Percentiles rank a stretch among this genome's conserved stretches.
Evolutionary conservation across 306 rosid species (phyloP).

Genomic region (Cucumis cinereus): DNA sequence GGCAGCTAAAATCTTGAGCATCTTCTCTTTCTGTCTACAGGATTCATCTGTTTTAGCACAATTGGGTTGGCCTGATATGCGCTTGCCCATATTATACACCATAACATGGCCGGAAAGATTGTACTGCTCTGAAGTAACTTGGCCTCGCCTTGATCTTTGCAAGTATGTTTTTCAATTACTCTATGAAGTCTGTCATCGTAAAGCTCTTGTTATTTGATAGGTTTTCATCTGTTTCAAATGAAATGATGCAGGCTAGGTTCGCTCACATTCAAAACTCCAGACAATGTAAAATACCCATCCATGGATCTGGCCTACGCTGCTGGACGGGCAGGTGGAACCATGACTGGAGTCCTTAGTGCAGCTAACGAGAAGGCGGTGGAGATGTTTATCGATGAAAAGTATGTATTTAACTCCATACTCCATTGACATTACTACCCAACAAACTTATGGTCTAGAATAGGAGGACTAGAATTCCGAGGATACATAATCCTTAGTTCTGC

Average conservation of each 20-base stretch:
- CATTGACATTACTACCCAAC: neutral
- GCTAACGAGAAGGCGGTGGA: slow-evolving; percentile 99
- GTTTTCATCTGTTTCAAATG: too few species aligned
- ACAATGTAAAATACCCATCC: slow-evolving; percentile 86
- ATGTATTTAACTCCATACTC: slow-evolving; percentile 11
- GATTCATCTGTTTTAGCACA: slow-evolving; percentile 96
- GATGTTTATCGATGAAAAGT: slow-evolving; percentile 88
- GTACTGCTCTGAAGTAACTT: slow-evolving; percentile 82
- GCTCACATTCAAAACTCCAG: slow-evolving; percentile 79
- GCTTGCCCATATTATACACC: slow-evolving; percentile 93
- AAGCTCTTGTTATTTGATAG: neutral
- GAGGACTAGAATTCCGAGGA: neutral
- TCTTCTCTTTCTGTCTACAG: slow-evolving; percentile 28
- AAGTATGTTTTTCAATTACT: slow-evolving; percentile 38
- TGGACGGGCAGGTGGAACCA: slow-evolving; percentile 96
- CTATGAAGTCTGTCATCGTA: neutral
- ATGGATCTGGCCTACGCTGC: slow-evolving; percentile 95
- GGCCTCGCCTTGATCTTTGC: slow-evolving; percentile 99
- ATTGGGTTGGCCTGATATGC: slow-evolving; percentile 99
- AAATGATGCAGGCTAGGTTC: slow-evolving; percentile 94
- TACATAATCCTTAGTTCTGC: neutral
- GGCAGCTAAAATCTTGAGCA: neutral
- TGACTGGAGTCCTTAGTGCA: slow-evolving; percentile 99
- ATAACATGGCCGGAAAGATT: slow-evolving; percentile 96
- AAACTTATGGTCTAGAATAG: neutral